These are phyloP conservation scores for Macrotyloma uniflorum DNA, from an alignment of 306 rosid genomes.

Conservation along the genomic window DNA sequence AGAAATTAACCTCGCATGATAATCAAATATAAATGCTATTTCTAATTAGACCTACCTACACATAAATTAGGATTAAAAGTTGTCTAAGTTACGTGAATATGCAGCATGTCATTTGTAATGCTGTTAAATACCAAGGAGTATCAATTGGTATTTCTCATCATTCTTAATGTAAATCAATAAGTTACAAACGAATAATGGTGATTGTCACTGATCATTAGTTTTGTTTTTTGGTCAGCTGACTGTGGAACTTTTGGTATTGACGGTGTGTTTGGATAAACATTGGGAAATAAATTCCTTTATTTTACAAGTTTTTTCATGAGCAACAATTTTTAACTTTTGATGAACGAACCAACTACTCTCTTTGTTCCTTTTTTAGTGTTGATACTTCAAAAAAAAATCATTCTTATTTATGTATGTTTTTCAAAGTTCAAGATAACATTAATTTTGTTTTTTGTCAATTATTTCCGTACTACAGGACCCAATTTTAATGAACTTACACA, in stretches of 20 bases:
- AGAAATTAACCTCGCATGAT: background rate
- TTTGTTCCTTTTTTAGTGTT: background rate
- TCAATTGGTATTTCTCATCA: constrained; percentile 13
- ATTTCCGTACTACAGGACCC: background rate
- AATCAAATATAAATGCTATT: constrained; percentile 6
- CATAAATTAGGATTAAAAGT: background rate
- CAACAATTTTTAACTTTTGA: background rate
- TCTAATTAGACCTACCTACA: constrained; percentile 15
- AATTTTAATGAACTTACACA: background rate
- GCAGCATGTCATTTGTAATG: constrained; percentile 6
- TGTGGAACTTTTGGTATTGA: constrained; percentile 3
- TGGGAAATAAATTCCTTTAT: background rate
- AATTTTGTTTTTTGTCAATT: background rate
- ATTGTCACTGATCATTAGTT: background rate
- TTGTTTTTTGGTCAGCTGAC: background rate
- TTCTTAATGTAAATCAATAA: constrained; percentile 10
- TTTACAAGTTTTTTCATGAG: background rate
- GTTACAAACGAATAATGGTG: background rate
- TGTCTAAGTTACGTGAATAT: background rate
- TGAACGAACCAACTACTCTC: background rate
- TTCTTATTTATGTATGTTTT: background rate
- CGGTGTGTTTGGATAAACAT: background rate
- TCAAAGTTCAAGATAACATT: background rate
- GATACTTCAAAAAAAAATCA: background rate
- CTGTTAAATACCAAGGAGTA: background rate